phyloP scores from a whole-genome alignment of 495 filamentous ascomycete genomes.

The Rostrohypoxylon terebratum region DNA sequence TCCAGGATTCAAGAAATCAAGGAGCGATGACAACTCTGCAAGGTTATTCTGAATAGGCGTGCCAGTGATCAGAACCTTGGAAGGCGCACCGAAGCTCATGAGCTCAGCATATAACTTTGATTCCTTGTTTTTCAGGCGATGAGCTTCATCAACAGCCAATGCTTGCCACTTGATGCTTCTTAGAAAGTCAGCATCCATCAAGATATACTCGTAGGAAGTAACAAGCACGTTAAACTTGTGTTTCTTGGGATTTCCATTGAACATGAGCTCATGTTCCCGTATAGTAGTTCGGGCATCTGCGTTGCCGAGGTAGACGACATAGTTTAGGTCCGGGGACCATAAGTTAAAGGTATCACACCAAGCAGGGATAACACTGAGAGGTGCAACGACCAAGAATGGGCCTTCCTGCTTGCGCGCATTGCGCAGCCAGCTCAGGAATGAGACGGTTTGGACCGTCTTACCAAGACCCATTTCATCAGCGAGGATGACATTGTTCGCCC shows the following conservation, averaged over 20 bases:
- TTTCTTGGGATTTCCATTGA: conserved; percentile 82
- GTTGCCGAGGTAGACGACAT: conserved; percentile 94
- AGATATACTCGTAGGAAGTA: conserved; percentile 95
- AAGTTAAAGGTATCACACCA: conserved; percentile 98
- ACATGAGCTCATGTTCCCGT: conserved; percentile 85
- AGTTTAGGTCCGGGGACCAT: conserved; percentile 97
- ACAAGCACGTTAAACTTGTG: conserved; percentile 95
- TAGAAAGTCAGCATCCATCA: conserved; percentile 81
- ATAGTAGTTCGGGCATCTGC: conserved; percentile 84
- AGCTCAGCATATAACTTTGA: conserved; percentile 90
- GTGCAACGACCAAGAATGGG: conserved; percentile 94
- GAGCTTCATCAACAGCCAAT: conserved; percentile 94
- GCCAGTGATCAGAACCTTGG: conserved; percentile 92
- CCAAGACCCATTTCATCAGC: conserved; percentile 99
- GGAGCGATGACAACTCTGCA: conserved; percentile 87
- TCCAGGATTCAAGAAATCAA: conserved; percentile 96
- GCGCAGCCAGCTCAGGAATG: conserved; percentile 98
- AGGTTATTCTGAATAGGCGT: conserved; percentile 98
- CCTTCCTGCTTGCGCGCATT: conserved; percentile 90
- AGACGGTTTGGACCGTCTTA: conserved; percentile 97
- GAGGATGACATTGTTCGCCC: conserved; percentile 90
- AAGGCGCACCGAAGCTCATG: conserved; percentile 83
- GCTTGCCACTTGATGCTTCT: conserved; percentile 96
- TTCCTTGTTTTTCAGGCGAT: conserved; percentile 95
- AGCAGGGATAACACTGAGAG: conserved; percentile 93